Base-by-base conservation (phyloP, 164 flowering plant genomes). In the Vitis rotundifolia region DNA sequence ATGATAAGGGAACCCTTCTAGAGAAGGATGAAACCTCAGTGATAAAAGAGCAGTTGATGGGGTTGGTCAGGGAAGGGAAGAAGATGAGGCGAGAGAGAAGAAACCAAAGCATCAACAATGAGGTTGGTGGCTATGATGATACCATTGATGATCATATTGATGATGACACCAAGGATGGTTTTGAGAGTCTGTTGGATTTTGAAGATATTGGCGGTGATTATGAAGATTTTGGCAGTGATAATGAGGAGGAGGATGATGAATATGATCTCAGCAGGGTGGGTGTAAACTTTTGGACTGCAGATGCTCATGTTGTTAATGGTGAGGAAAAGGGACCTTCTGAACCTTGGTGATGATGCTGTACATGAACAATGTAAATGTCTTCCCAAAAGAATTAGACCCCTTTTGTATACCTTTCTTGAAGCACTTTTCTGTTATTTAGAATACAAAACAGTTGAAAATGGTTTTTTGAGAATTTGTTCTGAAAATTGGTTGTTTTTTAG, bases 11-110 rank as follows among this genome's bases (percentile, higher is more conserved):
- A 11, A 65, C 1, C 51, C 84, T 91, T 52, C 37, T 83, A 60
- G 87, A 83, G 81, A 90, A 82, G 81, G 93, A 95, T 67, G 89
- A 81, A 59, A 63, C 80, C 13, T 66, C 74, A 69, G 77, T 62
- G 11, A 72, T 83, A 12, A 89, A 82, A 70, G 80, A 88, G 31
- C 80, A 72, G 68, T 64, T 89, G 76, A 71, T 91, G 79, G 76
- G 68, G 73, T 83, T 95, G 69, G 91, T 87, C 16, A 77, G 76
- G 63, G 89, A 91, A 75, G 88, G 90, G 47, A 91, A 93, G 84
- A 80, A 72, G 76, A 75, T 90, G 78, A 88, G 94, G 70, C 81
- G 88, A 66, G 91, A 85, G 61, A 78, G 79, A 76, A 92, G 83
- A 69, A 76, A 57, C 66, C 58, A 59, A 47, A 10, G 49, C 2